phyloP scores from a whole-genome alignment of 2,329 filamentous ascomycete species.

The Verticillium zaregamsianum region DNA sequence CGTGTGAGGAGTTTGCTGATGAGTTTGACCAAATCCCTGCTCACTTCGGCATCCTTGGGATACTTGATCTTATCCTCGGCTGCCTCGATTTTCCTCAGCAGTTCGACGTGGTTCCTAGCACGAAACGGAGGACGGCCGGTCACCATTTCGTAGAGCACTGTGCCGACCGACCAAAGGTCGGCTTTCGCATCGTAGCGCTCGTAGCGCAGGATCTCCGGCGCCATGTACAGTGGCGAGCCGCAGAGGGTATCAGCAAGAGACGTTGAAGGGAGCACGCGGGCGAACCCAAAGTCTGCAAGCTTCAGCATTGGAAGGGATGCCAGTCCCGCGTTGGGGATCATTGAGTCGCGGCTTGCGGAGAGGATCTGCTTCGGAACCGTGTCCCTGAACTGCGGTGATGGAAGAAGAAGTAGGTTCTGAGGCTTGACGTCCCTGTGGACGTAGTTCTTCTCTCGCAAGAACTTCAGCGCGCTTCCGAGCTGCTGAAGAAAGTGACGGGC shows the following conservation, averaged over 20 bases:
- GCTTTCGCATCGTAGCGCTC: slow-evolving; percentile 73
- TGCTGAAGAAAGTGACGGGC: slow-evolving; percentile 96
- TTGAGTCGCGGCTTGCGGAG: slow-evolving; percentile 70
- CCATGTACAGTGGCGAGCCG: slow-evolving; percentile 79
- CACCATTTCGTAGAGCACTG: slow-evolving; percentile 79
- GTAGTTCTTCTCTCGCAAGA: slow-evolving; percentile 78
- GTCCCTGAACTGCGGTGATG: slow-evolving; percentile 67
- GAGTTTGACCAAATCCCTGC: slow-evolving; percentile 71
- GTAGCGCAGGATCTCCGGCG: slow-evolving; percentile 79
- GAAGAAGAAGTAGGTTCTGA: slow-evolving; percentile 88
- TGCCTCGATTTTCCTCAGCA: slow-evolving; percentile 87
- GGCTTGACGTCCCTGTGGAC: slow-evolving; percentile 98
- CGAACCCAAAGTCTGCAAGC: slow-evolving; percentile 81
- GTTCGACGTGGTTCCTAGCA: slow-evolving; percentile 79
- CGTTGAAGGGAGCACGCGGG: slow-evolving; percentile 81
- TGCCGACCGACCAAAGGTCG: slow-evolving; percentile 85
- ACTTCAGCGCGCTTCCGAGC: slow-evolving; percentile 85
- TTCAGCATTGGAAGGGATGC: slow-evolving; percentile 86
- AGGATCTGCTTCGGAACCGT: slow-evolving; percentile 65
- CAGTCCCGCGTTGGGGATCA: slow-evolving; percentile 77
- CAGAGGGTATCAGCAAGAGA: slow-evolving; percentile 74
- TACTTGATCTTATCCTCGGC: slow-evolving; percentile 85
- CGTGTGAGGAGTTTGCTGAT: slow-evolving; percentile 80
- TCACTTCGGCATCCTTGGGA: slow-evolving; percentile 66
- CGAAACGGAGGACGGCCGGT: slow-evolving; percentile 84